Conservation (phyloP, 2,329 filamentous ascomycete species). For the Xylaria sp. region DNA sequence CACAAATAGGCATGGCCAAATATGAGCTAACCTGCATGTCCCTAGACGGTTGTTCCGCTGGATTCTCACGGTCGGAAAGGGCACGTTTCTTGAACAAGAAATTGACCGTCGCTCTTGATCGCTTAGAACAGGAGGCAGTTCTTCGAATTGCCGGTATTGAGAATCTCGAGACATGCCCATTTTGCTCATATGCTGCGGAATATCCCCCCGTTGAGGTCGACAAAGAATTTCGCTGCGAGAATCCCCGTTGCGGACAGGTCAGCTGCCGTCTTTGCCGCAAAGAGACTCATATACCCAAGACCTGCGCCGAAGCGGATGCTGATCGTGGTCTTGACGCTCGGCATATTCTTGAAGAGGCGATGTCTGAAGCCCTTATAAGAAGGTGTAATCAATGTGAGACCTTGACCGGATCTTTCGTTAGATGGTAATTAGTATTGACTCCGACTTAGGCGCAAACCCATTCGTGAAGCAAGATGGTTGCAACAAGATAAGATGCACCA, state of each 20-base stretch:
- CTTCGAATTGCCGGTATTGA: slow-evolving; percentile 77
- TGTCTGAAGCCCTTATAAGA: slow-evolving; percentile 81
- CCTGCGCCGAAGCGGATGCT: slow-evolving; percentile 73
- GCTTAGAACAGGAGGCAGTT: slow-evolving; percentile 76
- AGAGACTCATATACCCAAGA: slow-evolving; percentile 76
- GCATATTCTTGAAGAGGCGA: slow-evolving; percentile 82
- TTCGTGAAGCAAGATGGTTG: slow-evolving; percentile 85
- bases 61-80: slow-evolving; percentile 68
- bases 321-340: slow-evolving; percentile 71
- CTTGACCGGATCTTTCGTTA: no score
- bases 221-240: slow-evolving; percentile 78
- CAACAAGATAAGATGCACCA: slow-evolving; percentile 83
- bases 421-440: slow-evolving; percentile 6
- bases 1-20: slow-evolving; percentile 74
- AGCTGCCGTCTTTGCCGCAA: slow-evolving; percentile 76
- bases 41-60: slow-evolving; percentile 70
- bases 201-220: slow-evolving; percentile 74
- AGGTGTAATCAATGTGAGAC: slow-evolving; percentile 73
- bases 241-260: slow-evolving; percentile 69
- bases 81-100: slow-evolving; percentile 67
- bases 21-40: slow-evolving; percentile 79
- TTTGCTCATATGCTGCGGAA: slow-evolving; percentile 83
- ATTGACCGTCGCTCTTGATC: slow-evolving; percentile 70
- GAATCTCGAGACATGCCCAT: slow-evolving; percentile 80
- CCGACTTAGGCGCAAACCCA: slow-evolving; percentile 67